A percentile compares a stretch with the other conserved stretches of the same genome.
phyloP scores from a whole-genome alignment of 805 yeast genomes.

The Cyberlindnera xylosilytica region DNA sequence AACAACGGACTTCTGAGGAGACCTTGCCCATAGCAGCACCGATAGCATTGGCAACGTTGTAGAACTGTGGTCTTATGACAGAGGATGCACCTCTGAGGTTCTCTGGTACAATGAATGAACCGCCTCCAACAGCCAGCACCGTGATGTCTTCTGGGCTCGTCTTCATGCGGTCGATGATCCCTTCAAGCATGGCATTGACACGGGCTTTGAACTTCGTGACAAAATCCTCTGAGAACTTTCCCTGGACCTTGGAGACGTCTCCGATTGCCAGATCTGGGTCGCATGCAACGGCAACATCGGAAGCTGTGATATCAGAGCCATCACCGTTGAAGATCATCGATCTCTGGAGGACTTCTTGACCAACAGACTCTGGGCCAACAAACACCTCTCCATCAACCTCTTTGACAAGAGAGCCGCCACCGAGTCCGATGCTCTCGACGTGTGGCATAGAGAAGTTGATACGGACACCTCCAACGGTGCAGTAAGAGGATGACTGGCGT shows the following conservation, averaged over 20 bases:
- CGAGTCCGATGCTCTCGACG: constrained; percentile 46
- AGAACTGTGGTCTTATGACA: constrained; percentile 40
- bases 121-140: constrained; percentile 47
- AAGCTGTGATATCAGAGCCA: constrained; percentile 38
- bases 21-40: constrained; percentile 49
- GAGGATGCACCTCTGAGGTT: constrained; percentile 39
- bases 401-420: constrained; percentile 47
- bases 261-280: constrained; percentile 13
- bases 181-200: constrained; percentile 32
- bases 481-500: constrained; percentile 41
- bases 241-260: constrained; percentile 29
- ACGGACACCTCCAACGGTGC: constrained; percentile 44
- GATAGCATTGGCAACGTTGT: constrained; percentile 46
- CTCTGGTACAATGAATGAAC: constrained; percentile 42
- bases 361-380: constrained; percentile 49
- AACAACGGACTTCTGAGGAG: constrained; percentile 24
- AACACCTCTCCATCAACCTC: constrained; percentile 25
- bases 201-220: constrained; percentile 13
- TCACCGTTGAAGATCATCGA: constrained; percentile 44
- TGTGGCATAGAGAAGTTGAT: constrained; percentile 51
- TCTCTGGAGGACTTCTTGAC: constrained; percentile 31
- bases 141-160: constrained; percentile 42
- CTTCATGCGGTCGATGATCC: constrained; percentile 42
- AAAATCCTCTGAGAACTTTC: constrained; percentile 1
- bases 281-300: constrained; percentile 34